Evolutionary conservation across 768 basidiomycete genomes (phyloP), one percentile per base, ranked within the genome.

Genomic region (Psilocybe azurescens): DNA sequence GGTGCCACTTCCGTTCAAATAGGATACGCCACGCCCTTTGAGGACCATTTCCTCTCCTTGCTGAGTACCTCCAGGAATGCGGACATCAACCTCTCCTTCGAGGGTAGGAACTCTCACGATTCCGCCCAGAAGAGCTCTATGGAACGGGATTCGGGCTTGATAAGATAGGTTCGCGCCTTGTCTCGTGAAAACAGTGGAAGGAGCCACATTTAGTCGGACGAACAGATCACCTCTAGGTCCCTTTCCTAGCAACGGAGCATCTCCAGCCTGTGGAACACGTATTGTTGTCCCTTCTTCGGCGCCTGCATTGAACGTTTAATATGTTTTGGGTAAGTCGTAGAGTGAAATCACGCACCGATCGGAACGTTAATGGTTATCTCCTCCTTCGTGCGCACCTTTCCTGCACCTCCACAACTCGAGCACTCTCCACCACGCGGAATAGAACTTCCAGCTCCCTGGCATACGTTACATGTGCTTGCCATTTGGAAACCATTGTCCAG

Each of bases 41-140:
- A 99, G 77, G 20, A 97, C 93, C 87, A 97, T 96, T 75, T 99
- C 95, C 78, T 98, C 95, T 16, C 96, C 96, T 72, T 91, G 95
- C 76, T 99, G 97, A 2, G 97, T 98, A 49, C 97, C 97, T 20
- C 83, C 82, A 58, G 95, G 94, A 46, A 99, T 86, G 65, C 92
- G 90, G 47, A 99, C 93, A 60, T 98, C 95, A 1, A 98, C 95
- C 49, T 97, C 94, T 28, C 96, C 94, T 63, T 99, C 96, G 18
- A 99, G 80, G 48, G 97, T 99, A 28, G 95, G 95, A 29, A 99
- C 92, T 32, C 94, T 86, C 49, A 95, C 90, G 69, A 87, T 86
- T 32, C 97, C 97, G 16, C 97, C 97, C n/a, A 99, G 83, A 50
- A 99, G 79, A 8, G 97, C 97, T 7, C 84, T 86, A 72, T 99